A percentile compares a stretch with the other conserved stretches of the same genome.
phyloP scores from a whole-genome alignment of 164 flowering plant genomes.

The Stephania yunnanensis region DNA sequence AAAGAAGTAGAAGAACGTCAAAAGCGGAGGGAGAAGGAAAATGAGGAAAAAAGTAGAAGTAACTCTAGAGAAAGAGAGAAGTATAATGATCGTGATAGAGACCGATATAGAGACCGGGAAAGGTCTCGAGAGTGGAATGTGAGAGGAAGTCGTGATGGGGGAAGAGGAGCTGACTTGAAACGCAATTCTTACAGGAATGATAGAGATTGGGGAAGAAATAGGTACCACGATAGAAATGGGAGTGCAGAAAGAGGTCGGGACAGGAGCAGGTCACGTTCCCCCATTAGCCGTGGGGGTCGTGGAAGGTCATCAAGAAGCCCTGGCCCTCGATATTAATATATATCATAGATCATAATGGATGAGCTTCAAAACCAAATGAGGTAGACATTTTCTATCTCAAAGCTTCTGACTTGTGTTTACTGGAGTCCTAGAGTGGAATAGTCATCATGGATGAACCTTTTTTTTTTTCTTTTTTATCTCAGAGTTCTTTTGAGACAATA shows the following conservation, averaged over 20 bases:
- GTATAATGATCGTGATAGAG: slow-evolving; percentile 51
- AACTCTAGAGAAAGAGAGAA: slow-evolving; percentile 70
- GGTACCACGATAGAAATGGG: slow-evolving; percentile 44
- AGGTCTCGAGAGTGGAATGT: slow-evolving; percentile 57
- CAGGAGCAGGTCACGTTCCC: slow-evolving; percentile 78
- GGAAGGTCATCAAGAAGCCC: slow-evolving; percentile 73
- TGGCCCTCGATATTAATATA: slow-evolving; percentile 39
- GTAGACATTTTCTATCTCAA: slow-evolving; percentile 47
- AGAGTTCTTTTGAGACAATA: slow-evolving; percentile 65
- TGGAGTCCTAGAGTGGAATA: slow-evolving; percentile 27
- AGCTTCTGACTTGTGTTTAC: slow-evolving; percentile 27
- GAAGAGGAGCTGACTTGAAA: slow-evolving; percentile 51
- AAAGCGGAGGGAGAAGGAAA: slow-evolving; percentile 70
- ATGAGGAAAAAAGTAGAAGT: slow-evolving; percentile 47
- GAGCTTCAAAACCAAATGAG: slow-evolving; percentile 43
- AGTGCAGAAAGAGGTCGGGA: slow-evolving; percentile 27
- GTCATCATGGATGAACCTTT: slow-evolving; percentile 36
- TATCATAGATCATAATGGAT: slow-evolving; percentile 30
- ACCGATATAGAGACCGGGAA: slow-evolving; percentile 41
- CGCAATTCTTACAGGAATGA: slow-evolving; percentile 49
- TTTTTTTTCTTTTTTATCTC: slow-evolving; percentile 37
- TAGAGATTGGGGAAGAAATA: slow-evolving; percentile 63
- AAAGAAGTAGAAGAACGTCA: slow-evolving; percentile 85
- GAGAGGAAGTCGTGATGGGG: slow-evolving; percentile 59
- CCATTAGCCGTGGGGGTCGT: slow-evolving; percentile 58